Conservation (phyloP, 2,329 filamentous ascomycete genomes). For the Beauveria bassiana region DNA sequence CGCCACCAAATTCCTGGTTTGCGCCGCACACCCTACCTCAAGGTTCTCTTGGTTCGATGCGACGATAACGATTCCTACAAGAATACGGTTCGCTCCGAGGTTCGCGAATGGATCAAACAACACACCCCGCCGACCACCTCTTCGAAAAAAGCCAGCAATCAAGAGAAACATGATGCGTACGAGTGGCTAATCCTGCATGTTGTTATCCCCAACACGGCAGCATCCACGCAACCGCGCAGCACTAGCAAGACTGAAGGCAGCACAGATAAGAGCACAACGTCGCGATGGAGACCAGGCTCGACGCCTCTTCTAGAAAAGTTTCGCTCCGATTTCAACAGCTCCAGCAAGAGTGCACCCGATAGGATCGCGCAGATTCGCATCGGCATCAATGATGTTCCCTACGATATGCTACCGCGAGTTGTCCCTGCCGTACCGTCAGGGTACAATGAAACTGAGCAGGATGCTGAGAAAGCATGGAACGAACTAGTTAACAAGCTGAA, state of each 20-base stretch:
- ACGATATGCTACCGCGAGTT: constrained; percentile 54
- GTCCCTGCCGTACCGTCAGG: constrained; percentile 55
- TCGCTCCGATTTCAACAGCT: constrained; percentile 78
- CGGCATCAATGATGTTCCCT: constrained; percentile 59
- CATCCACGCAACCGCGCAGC: constrained; percentile 67
- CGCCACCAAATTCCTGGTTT: constrained; percentile 93
- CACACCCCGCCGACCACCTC: constrained; percentile 55
- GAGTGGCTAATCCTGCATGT: constrained; percentile 95
- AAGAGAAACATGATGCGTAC: constrained; percentile 92
- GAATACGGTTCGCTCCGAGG: constrained; percentile 62
- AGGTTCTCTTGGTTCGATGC: constrained; percentile 80
- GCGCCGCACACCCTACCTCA: constrained; percentile 87
- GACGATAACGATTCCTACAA: constrained; percentile 97
- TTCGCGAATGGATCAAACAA: constrained; percentile 86
- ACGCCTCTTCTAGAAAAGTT: constrained; percentile 85
- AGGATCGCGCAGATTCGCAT: constrained; percentile 81
- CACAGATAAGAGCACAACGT: constrained; percentile 59
- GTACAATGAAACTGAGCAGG: constrained; percentile 64
- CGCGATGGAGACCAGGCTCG: constrained; percentile 71
- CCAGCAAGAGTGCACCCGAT: constrained; percentile 61
- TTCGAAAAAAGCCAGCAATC: constrained; percentile 50
- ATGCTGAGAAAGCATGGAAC: constrained; percentile 73
- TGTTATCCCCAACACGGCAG: constrained; percentile 76
- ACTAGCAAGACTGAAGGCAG: constrained; percentile 46
- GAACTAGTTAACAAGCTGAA: constrained; percentile 85